These are phyloP conservation scores for Quercus wislizeni DNA, from an alignment of 306 rosid species.

Conservation along the genomic window DNA sequence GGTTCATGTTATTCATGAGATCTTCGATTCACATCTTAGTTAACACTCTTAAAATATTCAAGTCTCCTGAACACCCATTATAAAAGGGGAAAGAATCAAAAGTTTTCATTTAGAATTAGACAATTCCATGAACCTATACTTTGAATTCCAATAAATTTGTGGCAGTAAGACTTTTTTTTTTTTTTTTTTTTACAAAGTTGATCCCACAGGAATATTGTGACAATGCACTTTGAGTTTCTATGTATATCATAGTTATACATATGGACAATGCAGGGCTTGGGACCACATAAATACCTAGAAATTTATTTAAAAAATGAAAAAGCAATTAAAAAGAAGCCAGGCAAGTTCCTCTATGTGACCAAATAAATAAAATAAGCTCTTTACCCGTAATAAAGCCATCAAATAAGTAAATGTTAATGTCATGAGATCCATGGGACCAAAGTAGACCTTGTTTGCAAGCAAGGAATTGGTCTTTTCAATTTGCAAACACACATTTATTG, in stretches of 20 bases:
- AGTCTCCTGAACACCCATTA: too few species aligned
- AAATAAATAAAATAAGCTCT: background rate
- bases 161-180: background rate
- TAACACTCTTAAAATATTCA: too few species aligned
- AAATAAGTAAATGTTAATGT: background rate
- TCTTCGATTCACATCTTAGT: too few species aligned
- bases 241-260: background rate
- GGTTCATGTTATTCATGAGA: too few species aligned
- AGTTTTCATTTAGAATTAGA: background rate
- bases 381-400: background rate
- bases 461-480: constrained; percentile 31
- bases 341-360: background rate
- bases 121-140: background rate
- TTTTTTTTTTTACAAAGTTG: background rate
- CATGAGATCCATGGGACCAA: constrained; percentile 32
- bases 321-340: background rate
- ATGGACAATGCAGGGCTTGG: background rate
- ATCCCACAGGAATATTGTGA: background rate
- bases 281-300: background rate
- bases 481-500: background rate
- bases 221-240: background rate
- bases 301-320: background rate
- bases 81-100: too few species aligned
- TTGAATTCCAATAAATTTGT: background rate
- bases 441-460: constrained; percentile 33